Conservation (phyloP, 1,284 basidiomycete genomes). For the Leccinum griseonigrum region DNA sequence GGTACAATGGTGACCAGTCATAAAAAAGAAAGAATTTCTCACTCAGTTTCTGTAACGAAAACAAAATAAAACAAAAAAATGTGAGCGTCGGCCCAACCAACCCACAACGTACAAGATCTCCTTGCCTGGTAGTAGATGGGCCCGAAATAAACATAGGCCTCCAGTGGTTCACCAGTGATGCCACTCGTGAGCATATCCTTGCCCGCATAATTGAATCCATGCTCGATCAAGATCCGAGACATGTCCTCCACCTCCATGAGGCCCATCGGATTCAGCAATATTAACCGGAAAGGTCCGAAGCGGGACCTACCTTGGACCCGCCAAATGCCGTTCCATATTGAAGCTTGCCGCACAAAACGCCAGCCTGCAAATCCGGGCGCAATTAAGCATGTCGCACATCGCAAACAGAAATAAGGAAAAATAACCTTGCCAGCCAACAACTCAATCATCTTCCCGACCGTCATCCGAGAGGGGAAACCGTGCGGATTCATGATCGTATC, state of each 20-base stretch:
- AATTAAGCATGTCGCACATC: neutral
- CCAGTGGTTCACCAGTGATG: constrained; percentile 94
- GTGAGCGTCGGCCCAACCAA: constrained; percentile 10
- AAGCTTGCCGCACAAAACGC: constrained; percentile 83
- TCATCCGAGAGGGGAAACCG: constrained; percentile 99
- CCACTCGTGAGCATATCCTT: constrained; percentile 99
- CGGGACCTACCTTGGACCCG: constrained; percentile 76
- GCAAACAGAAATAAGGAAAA: neutral
- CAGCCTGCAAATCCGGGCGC: constrained; percentile 53
- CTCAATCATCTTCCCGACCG: constrained; percentile 99
- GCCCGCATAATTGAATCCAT: constrained; percentile 96
- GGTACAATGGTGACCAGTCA: neutral
- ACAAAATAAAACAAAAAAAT: neutral
- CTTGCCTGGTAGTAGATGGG: constrained; percentile 96
- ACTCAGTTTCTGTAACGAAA: constrained; percentile 70
- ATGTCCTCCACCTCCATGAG: constrained; percentile 87
- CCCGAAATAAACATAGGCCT: constrained; percentile 98
- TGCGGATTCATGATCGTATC: constrained; percentile 99
- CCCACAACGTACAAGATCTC: neutral
- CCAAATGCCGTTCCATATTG: constrained; percentile 98
- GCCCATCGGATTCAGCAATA: constrained; percentile 11
- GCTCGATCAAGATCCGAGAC: constrained; percentile 92
- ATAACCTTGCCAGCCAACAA: constrained; percentile 89
- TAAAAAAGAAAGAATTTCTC: constrained; percentile 29
- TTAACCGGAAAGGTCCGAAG: constrained; percentile 3